Evolutionary conservation across 2,329 filamentous ascomycete genomes (phyloP).

Genomic region (Drechmeria coniospora): DNA sequence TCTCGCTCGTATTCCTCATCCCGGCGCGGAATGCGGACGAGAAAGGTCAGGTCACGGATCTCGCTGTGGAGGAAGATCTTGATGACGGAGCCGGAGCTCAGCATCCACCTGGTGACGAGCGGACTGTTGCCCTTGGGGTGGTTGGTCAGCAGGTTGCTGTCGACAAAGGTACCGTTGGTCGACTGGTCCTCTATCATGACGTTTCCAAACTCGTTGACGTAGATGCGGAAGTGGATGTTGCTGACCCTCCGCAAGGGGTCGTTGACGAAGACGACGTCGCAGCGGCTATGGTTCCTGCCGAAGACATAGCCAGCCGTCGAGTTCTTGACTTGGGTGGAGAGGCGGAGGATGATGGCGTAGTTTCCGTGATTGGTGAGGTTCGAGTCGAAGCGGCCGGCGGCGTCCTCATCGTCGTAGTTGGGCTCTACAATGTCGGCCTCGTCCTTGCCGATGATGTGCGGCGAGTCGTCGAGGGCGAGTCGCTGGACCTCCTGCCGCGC

Average conservation of each 20-base stretch:
- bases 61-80: slow-evolving; percentile 44
- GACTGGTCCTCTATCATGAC: slow-evolving; percentile 90
- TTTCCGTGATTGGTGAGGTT: slow-evolving; percentile 32
- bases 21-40: slow-evolving; percentile 69
- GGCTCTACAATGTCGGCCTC: slow-evolving; percentile 33
- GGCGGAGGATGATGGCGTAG: slow-evolving; percentile 62
- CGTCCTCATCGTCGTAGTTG: slow-evolving; percentile 35
- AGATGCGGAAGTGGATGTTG: slow-evolving; percentile 93
- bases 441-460: slow-evolving; percentile 33
- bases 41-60: slow-evolving; percentile 53
- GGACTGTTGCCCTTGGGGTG: slow-evolving; percentile 18
- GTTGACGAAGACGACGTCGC: slow-evolving; percentile 55
- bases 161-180: slow-evolving; percentile 89
- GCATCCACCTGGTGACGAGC: slow-evolving; percentile 35
- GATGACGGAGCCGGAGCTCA: slow-evolving; percentile 59
- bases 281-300: slow-evolving; percentile 56
- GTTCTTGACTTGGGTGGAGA: slow-evolving; percentile 59
- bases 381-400: slow-evolving; percentile 28
- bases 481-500: slow-evolving; percentile 55
- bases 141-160: slow-evolving; percentile 46
- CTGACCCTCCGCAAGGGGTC: slow-evolving; percentile 64
- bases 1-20: slow-evolving; percentile 48
- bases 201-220: slow-evolving; percentile 68
- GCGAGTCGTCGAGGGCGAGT: slow-evolving; percentile 30
- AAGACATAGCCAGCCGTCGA: slow-evolving; percentile 66